These are phyloP conservation scores for Niebla homalea DNA, from an alignment of 495 filamentous ascomycete genomes.

Conservation along the genomic window DNA sequence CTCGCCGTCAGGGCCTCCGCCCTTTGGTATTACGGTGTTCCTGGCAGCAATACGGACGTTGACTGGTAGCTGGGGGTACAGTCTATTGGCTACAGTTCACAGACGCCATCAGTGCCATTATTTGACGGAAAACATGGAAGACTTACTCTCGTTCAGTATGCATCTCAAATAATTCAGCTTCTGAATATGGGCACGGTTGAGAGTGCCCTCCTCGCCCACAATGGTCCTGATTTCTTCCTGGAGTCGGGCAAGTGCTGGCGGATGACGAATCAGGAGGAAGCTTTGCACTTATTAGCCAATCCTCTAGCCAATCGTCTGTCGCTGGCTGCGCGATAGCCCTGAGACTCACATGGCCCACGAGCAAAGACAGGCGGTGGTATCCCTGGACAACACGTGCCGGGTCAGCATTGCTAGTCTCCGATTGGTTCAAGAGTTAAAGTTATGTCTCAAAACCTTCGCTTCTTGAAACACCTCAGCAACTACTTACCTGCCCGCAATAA, in stretches of 20 bases:
- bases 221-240: conserved; percentile 22
- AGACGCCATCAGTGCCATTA: too few species aligned
- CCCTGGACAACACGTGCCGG: conserved; percentile 26
- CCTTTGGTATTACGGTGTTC: conserved; percentile 36
- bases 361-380: conserved; percentile 44
- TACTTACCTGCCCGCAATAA: conserved; percentile 38
- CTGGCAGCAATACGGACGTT: conserved; percentile 35
- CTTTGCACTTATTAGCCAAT: background rate
- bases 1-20: conserved; percentile 34
- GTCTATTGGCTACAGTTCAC: conserved; percentile 33
- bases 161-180: conserved; percentile 27
- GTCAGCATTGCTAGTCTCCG: too few species aligned
- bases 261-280: conserved; percentile 30
- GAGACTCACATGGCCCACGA: conserved; percentile 39
- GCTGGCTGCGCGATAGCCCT: too few species aligned
- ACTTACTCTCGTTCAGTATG: conserved; percentile 29
- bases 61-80: conserved; percentile 42
- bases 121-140: conserved; percentile 20
- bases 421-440: too few species aligned
- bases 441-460: too few species aligned
- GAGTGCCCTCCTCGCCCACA: conserved; percentile 16
- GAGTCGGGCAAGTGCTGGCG: conserved; percentile 24
- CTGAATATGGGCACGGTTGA: conserved; percentile 22
- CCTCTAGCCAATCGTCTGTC: too few species aligned
- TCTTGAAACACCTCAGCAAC: too few species aligned